These are phyloP conservation scores for Solanum hybrid DNA, from an alignment of 305 asterid species.

Conservation along the genomic window DNA sequence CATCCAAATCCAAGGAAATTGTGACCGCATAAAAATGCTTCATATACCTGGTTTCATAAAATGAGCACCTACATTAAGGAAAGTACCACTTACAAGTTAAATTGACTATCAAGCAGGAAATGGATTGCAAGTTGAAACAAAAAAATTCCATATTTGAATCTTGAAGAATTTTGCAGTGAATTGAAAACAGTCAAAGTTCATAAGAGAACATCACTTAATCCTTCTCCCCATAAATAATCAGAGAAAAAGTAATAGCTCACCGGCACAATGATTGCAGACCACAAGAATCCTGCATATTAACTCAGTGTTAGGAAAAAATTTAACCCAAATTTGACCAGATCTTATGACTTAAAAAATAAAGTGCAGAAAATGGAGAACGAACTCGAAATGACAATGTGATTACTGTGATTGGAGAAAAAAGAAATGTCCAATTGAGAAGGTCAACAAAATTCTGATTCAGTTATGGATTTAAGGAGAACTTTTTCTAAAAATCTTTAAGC, in stretches of 20 bases:
- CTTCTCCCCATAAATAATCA: neutral
- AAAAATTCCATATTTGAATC: neutral
- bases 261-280: conserved; percentile 24
- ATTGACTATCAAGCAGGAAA: neutral
- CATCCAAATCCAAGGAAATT: neutral
- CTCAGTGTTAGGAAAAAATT: conserved; percentile 8
- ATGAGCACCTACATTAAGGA: neutral
- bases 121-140: neutral
- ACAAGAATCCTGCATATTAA: conserved; percentile 35
- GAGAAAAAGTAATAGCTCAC: conserved; percentile 23
- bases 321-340: neutral
- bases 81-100: neutral
- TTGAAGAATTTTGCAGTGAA: neutral
- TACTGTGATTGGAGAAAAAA: neutral
- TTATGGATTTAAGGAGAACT: neutral
- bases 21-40: neutral
- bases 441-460: neutral
- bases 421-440: neutral
- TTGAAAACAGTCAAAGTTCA: neutral
- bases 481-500: neutral
- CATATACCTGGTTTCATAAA: neutral
- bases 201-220: neutral
- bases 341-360: neutral
- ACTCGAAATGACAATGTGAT: neutral
- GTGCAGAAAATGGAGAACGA: neutral